Base-by-base conservation (phyloP, 192 early-diverging fungal genomes). In the Mortierella hygrophila region DNA sequence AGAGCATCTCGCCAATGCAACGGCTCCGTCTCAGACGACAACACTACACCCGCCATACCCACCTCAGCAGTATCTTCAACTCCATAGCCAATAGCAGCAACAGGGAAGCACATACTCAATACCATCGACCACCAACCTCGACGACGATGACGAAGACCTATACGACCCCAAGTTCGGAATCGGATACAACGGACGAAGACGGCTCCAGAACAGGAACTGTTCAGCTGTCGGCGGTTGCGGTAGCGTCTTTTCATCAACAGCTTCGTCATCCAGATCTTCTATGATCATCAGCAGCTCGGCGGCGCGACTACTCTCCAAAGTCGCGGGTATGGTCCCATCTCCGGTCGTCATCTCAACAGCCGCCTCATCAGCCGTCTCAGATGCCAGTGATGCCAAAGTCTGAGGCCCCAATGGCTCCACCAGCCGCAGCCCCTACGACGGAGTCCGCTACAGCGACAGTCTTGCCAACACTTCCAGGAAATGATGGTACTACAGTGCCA, bases 121-220 rank as follows among this genome's bases (percentile, higher is more conserved):
- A 44, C 42, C 10, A 44, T 44, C 47, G 15, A 49, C 47, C 15
- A 49, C 47, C 47, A 29, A 57, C 26, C 9, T 35, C 29, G 55
- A 54, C 6, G 68, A 79, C 41, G 77, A 75, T 23, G 73, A 78
- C 41, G 82, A 38, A 6, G 82, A 84, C 35, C 29, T 84, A 23
- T 84, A 84, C 77, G 82, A 84, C 35, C 77, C 82, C 10, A 77
- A 84, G 54, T 84, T 79, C 70, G 82, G 82, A 6, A 75, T 84
- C 15, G 82, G 82, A 4, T 70, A 75, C 32, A 57, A 26, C 26
- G 75, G 70, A 21, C 81, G 75, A 26, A 70, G 81, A 15, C 42
- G 80, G n/a, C 32, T 35, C 40, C 75, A 15, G 20, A 23, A 73
- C 5, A 47, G 29, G 40, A 47, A 35, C 20, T 37, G 29, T 4